Evolutionary conservation across 257 asterid genomes (phyloP), one percentile per base, ranked within the genome.

Genomic region (Coffea eugenioides): DNA sequence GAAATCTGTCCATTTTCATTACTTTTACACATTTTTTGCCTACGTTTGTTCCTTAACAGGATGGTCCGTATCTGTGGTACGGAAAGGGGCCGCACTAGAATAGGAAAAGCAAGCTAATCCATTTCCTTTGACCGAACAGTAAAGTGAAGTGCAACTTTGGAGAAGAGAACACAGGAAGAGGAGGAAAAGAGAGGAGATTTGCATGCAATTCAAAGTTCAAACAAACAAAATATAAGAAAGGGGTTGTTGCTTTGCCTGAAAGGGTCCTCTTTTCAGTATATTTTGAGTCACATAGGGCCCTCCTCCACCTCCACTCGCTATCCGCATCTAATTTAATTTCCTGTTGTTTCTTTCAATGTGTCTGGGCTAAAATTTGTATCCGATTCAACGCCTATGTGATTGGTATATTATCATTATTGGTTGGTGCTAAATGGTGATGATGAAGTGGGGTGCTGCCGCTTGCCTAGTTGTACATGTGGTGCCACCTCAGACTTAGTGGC

Each of bases 391-490:
- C 62, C 45, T 49, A 25, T 18, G 69, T 81, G 51, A 48, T 49
- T 61, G 56, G 13, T 21, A 21, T 57, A 21, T 57, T 43, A 70
- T 54, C 69, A 51, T 59, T 70, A 16, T 69, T 46, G 57, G 23
- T 67, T 77, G 61, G 74, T 21, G 49, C 49, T 3, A 12, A 21
- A 54, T 9, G 48, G 21, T 69, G 56, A 59, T 15, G 73, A 23
- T 66, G 78, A 77, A 3, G 66, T 43, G 83, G 83, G 79, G 77
- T 56, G 52, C 43, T 43, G 79, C 83, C 81, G 70, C 81, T 36
- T 79, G 81, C 81, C 65, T 25, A 13, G 11, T 65, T 21, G 16
- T 27, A 16, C 49, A 36, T 57, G 49, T 74, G 70, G 62, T 80
- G 68, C 77, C 82, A 65, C 72, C n/a, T 67, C 67, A 72, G 46